Percentiles rank a stretch among this genome's conserved stretches.
Conservation (phyloP, 2,329 filamentous ascomycete species). For the Arachnopeziza araneosa region DNA sequence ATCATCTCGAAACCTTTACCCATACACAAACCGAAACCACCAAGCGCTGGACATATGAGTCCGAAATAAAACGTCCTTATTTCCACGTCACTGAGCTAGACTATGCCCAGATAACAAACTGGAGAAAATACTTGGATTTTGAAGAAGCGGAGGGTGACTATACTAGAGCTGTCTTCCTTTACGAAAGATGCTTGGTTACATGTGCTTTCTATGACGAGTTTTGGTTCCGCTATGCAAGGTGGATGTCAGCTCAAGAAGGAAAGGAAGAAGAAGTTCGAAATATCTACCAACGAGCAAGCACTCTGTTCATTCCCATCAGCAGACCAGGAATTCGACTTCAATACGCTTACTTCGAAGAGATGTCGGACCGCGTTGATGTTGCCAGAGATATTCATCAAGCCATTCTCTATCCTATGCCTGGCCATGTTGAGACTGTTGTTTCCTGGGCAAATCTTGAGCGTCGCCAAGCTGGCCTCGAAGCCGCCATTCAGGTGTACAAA, state of each 20-base stretch:
- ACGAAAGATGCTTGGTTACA: slow-evolving; percentile 88
- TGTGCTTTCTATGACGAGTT: slow-evolving; percentile 96
- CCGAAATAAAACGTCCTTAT: slow-evolving; percentile 91
- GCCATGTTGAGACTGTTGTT: slow-evolving; percentile 80
- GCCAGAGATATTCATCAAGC: slow-evolving; percentile 81
- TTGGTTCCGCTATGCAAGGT: slow-evolving; percentile 94
- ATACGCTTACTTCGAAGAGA: slow-evolving; percentile 94
- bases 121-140: slow-evolving; percentile 95
- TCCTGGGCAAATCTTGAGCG: slow-evolving; percentile 83
- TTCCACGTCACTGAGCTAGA: slow-evolving; percentile 95
- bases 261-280: slow-evolving; percentile 89
- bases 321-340: slow-evolving; percentile 78
- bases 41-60: slow-evolving; percentile 92
- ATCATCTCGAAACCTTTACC: slow-evolving; percentile 76
- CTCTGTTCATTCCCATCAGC: slow-evolving; percentile 80
- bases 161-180: slow-evolving; percentile 70
- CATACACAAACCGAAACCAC: slow-evolving; percentile 81
- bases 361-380: slow-evolving; percentile 67
- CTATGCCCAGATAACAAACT: slow-evolving; percentile 76
- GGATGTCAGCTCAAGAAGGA: slow-evolving; percentile 76
- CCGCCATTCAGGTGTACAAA: slow-evolving; percentile 79
- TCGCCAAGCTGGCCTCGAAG: slow-evolving; percentile 75
- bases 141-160: slow-evolving; percentile 83
- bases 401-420: slow-evolving; percentile 69
- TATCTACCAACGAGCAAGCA: slow-evolving; percentile 84